Evolutionary conservation across 768 basidiomycete species (phyloP), one percentile per base, ranked within the genome.

Genomic region (Tephrocybe sp.): DNA sequence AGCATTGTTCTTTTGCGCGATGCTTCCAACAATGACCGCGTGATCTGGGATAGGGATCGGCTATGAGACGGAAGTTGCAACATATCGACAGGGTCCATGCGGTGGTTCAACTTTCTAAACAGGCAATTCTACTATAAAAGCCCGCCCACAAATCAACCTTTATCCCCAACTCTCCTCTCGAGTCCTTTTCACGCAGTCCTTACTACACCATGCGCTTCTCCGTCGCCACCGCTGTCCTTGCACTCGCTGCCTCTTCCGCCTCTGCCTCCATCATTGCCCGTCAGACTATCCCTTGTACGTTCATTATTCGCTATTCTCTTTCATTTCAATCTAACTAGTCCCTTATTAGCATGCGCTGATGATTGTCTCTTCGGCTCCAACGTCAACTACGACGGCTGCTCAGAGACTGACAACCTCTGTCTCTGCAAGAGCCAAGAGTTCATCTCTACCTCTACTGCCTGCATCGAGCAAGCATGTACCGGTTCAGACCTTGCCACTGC

Each of bases 341-440:
- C 16, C 18, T 37, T 4, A 37, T 19, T 30, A 87, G 86, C 34
- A 45, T 89, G 87, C 59, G 76, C 82, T 2, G 15, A 13, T 0
- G 0, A 63, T 15, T 89, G 88, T 65, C 56, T 86, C 7, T 42
- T 34, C 7, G 56, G 56, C 18, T 16, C 64, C 6, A 62, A 52
- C 48, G 73, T 80, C 26, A 60, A 76, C 56, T 54, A 69, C 16
- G 78, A 69, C 35, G 57, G 54, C 50, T 90, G 87, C 69, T 12
- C 46, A 12, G 8, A 63, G 3, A 64, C 64, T n/a, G 81, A 89
- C 67, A 69, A 77, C 60, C 54, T 56, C 22, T 91, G 89, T 57
- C 68, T 86, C 25, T 88, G 86, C 75, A 65, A 68, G 5, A 70
- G 67, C 60, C 0, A 56, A 16, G n/a, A 49, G 1, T 87, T 84